phyloP scores from a whole-genome alignment of 2,329 filamentous ascomycete species.

The Diatrype stigma region DNA sequence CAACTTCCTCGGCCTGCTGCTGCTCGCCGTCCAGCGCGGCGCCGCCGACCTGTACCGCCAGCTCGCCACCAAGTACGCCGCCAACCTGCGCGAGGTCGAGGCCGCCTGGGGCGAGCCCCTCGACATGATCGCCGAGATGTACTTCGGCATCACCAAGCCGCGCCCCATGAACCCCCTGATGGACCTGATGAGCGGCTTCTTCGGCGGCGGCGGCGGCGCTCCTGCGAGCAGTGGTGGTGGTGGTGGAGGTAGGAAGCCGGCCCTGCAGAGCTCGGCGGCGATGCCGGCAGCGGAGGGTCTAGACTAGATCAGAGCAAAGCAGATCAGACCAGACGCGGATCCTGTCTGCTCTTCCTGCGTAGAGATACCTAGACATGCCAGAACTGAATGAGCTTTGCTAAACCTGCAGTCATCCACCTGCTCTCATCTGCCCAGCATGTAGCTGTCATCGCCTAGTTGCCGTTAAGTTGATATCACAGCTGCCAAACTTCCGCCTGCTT shows the following conservation, averaged over 20 bases:
- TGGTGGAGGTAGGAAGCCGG: conserved; percentile 33
- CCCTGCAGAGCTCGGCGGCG: conserved; percentile 41
- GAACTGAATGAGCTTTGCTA: too few relatives aligned
- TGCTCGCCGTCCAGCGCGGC: conserved; percentile 79
- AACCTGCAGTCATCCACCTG: too few relatives aligned
- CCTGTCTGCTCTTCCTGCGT: conserved; percentile 3
- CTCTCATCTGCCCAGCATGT: too few relatives aligned
- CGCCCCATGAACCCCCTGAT: conserved; percentile 87
- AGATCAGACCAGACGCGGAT: conserved; percentile 1
- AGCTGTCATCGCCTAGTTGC: too few relatives aligned
- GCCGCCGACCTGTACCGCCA: conserved; percentile 75
- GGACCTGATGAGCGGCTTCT: conserved; percentile 97
- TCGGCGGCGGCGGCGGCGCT: conserved; percentile 66
- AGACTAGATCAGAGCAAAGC: conserved; percentile 40
- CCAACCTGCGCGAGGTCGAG: conserved; percentile 70
- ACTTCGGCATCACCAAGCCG: conserved; percentile 87
- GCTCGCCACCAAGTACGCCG: conserved; percentile 75
- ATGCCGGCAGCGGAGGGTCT: conserved; percentile 55
- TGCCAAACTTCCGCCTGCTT: too few relatives aligned
- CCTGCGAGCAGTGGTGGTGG: conserved; percentile 18
- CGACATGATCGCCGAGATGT: conserved; percentile 89
- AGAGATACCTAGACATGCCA: neutral
- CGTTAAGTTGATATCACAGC: too few relatives aligned
- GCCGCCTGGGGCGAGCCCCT: conserved; percentile 76
- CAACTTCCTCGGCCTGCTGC: conserved; percentile 84